Evolutionary conservation across 805 yeast species (phyloP), one percentile per base, ranked within the genome.

Genomic region (Osmozyma mogii): DNA sequence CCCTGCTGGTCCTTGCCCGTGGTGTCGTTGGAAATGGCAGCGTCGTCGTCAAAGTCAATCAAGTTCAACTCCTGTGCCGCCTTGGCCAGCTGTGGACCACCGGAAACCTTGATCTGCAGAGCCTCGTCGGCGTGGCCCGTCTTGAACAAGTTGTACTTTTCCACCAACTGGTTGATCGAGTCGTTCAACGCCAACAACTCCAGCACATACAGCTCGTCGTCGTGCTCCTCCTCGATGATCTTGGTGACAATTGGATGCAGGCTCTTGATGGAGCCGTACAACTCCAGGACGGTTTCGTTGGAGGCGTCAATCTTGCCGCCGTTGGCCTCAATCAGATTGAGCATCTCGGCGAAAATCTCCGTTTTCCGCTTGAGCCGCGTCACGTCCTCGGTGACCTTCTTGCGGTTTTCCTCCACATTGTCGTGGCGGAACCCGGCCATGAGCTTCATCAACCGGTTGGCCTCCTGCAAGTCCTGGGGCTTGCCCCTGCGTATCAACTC

Each of bases 401-500:
- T 84, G 48, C 75, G 77, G 41, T 85, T 82, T 45, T 78, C 83
- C 31, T 75, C 73, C 12, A 70, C 62, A 37, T 77, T 74, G 52
- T 87, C 95, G 47, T 83, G 85, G 54, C 83, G 83, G 65, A 85
- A 92, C 5, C 99, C 99, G 4, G 97, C 95, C 96, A 92, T 87
- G 43, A 92, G 76, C 54, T 89, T 87, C 98, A 92, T 92, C 55
- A 92, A 70, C 44, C 83, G 84, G 56, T 92, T 92, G 25, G 99
- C 99, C 56, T 92, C 98, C 45, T 80, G 84, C 49, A 92, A 71
- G 58, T 92, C 99, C 40, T 79, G 83, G 5, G 98, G 97, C 54
- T 84, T 81, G 24, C 97, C 98, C 46, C 96, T 72, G 58, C 97
- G 78, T 38, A 92, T 83, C 38, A 92, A 69, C 56, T 92, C 98